Conservation (phyloP, 495 filamentous ascomycete genomes). For the Podospora comata region DNA sequence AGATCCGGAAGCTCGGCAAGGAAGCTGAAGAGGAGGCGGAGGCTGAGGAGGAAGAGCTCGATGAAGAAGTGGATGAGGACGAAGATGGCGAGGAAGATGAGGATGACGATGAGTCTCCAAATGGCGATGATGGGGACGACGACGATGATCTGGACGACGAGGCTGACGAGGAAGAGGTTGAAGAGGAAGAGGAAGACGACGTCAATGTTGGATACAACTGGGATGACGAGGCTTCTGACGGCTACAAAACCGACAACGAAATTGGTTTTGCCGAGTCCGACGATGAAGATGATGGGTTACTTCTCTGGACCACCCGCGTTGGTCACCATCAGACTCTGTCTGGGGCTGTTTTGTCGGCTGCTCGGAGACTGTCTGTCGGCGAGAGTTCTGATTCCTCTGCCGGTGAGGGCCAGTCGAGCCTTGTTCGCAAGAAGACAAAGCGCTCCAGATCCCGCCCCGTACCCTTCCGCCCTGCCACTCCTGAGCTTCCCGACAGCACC, state of each 20-base stretch:
- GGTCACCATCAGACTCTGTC: conserved; percentile 46
- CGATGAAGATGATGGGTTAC: conserved; percentile 76
- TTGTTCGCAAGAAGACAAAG: conserved; percentile 26
- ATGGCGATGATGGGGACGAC: conserved; percentile 38
- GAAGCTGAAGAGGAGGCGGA: conserved; percentile 86
- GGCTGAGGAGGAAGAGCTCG: conserved; percentile 56
- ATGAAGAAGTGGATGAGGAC: conserved; percentile 43
- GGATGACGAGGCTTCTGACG: conserved; percentile 65
- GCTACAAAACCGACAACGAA: conserved; percentile 95
- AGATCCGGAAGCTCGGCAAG: conserved; percentile 79
- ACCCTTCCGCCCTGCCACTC: conserved; percentile 66
- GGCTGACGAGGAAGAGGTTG: conserved; percentile 41
- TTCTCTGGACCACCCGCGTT: conserved; percentile 70
- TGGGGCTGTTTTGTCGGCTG: conserved; percentile 32
- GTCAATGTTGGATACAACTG: conserved; percentile 57
- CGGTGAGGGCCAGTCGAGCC: conserved; percentile 24
- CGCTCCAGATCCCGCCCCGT: conserved; percentile 37
- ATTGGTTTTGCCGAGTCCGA: conserved; percentile 89
- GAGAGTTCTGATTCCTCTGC: conserved; percentile 44
- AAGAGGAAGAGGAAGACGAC: conserved; percentile 38
- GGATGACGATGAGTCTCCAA: conserved; percentile 52
- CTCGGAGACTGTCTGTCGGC: conserved; percentile 39
- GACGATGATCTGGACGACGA: conserved; percentile 49
- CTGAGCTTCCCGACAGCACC: conserved; percentile 89
- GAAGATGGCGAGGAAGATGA: conserved; percentile 36